phyloP scores from a whole-genome alignment of 2,329 filamentous ascomycete species.

The Didymella lethalis region DNA sequence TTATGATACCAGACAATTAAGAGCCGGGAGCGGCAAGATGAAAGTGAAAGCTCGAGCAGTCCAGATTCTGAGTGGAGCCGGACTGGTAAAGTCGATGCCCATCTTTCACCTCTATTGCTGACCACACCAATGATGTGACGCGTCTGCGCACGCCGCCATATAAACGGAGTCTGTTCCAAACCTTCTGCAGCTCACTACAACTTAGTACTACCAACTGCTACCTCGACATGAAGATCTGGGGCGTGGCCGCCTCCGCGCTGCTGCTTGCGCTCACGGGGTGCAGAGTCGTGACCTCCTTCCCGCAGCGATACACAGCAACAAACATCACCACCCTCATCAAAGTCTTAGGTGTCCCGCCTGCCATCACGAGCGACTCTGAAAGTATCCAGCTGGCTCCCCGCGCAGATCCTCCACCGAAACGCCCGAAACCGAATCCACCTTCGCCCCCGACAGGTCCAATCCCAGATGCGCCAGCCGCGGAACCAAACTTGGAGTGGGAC shows the following conservation, averaged over 20 bases:
- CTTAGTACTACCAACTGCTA: not conserved
- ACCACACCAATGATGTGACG: not conserved
- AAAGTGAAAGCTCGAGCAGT: no score
- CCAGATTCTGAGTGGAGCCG: no score
- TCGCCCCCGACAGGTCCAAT: not conserved
- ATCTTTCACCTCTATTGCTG: not conserved
- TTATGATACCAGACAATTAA: no score
- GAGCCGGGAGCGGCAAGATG: no score
- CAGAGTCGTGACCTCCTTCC: conserved; percentile 5
- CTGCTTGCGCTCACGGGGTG: not conserved
- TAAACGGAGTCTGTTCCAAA: not conserved
- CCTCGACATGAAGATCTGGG: not conserved
- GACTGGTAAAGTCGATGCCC: not conserved
- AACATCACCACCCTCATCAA: conserved; percentile 7
- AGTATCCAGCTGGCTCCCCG: not conserved
- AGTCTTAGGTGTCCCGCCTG: not conserved
- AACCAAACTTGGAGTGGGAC: conserved; percentile 3
- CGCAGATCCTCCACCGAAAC: conserved; percentile 9
- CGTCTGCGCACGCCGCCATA: no score
- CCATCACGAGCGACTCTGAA: not conserved
- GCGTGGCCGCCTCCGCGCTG: not conserved
- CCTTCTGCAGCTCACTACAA: not conserved
- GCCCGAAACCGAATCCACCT: not conserved
- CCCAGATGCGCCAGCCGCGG: not conserved
- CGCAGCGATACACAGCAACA: not conserved